Base-by-base conservation (phyloP, 441 rosid species). In the Corymbia citriodora region DNA sequence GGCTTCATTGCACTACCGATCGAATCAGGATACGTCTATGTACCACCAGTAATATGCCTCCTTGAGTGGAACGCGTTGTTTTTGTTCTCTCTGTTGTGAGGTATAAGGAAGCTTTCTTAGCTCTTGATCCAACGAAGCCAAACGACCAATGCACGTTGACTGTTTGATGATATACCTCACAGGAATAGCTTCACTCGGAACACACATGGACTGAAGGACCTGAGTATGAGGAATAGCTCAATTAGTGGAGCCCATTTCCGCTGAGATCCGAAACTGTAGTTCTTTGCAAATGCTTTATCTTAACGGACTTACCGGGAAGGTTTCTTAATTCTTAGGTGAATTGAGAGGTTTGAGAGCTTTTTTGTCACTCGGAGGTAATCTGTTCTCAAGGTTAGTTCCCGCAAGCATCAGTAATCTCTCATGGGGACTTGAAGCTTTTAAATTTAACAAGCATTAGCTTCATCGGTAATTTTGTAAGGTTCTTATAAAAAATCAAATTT, bases 71-170 rank as follows among this genome's bases (percentile, higher is more conserved):
- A 89, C 96, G 96, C 88, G 91, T 98, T 79, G 90, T 97, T 89
- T 90, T 95, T 68, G 97, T 97, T 90, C 95, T 97, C 72, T 95
- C 99, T 18, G 93, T 96, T 90, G 87, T 98, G 93, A 96, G 98
- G 91, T 94, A 93, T 72, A 97, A 98, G n/a, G 96, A 96, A 92
- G 98, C 97, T n/a, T 96, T 97, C 93, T 91, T 96, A 92, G 97
- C 99, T 88, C 93, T 98, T 27, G 98, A 97, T 95, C 98, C 98
- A 89, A 94, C 91, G 11, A 97, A 98, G 97, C 99, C 99, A 1
- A 94, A 92, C 90, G 96, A 94, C 4, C 29, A 29, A 6, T 11
- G 31, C 17, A 61, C 70, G 70, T 31, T 12, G 9, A 1, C 2
- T 0, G 70, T 63, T 63, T 29, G 33, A 29, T 63, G 70, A 63